These are phyloP conservation scores for Russula sp. DNA, from an alignment of 768 basidiomycete species.

Conservation along the genomic window DNA sequence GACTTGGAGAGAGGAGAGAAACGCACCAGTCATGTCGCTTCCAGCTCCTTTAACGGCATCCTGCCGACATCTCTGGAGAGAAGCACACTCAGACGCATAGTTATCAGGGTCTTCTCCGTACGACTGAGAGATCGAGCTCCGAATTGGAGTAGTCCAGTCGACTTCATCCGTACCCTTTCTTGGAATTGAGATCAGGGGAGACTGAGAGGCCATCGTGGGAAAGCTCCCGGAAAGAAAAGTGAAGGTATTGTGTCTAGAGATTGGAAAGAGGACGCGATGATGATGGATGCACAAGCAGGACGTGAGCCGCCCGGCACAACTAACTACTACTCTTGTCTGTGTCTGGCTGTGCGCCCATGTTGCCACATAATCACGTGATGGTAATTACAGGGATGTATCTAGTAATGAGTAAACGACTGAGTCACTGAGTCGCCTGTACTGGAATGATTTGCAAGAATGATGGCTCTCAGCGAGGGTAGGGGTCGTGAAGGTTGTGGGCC, in stretches of 20 bases:
- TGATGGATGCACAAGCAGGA: conserved; percentile 1
- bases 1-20: conserved; percentile 8
- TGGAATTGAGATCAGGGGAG: conserved; percentile 89
- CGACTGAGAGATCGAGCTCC: conserved; percentile 80
- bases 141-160: conserved; percentile 91
- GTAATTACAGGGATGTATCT: background rate
- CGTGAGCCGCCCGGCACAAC: background rate
- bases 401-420: too few species aligned
- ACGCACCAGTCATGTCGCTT: conserved; percentile 87
- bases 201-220: conserved; percentile 64
- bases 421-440: too few species aligned
- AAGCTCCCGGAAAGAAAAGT: background rate
- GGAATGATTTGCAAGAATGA: too few species aligned
- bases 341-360: background rate
- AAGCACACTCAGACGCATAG: conserved; percentile 79
- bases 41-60: conserved; percentile 97
- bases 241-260: background rate
- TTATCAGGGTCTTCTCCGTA: conserved; percentile 92
- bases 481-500: too few species aligned
- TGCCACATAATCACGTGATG: conserved; percentile 1
- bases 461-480: too few species aligned
- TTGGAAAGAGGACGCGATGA: background rate
- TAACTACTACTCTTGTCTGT: background rate
- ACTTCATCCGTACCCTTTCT: conserved; percentile 95
- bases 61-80: conserved; percentile 87